Base-by-base conservation (phyloP, 768 basidiomycete genomes). In the Cystobasidiopsis lactophilus region DNA sequence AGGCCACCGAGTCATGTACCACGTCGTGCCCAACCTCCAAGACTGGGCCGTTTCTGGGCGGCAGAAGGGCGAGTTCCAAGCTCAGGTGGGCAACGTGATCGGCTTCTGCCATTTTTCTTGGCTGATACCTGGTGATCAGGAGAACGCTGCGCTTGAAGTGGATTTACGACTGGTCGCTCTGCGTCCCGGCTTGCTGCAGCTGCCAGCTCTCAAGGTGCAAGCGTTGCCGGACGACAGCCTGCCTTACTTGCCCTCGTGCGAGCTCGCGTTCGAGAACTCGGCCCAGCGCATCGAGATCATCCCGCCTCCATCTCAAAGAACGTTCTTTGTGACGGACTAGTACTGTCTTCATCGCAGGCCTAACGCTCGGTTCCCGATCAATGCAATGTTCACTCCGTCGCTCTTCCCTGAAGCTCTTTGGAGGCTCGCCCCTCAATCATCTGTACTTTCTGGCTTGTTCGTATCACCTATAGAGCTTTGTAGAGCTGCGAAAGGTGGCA, bases 1-100 rank as follows among this genome's bases (percentile, higher is more conserved):
- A 10, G 45, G 30, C 21, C 45, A 47, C 23, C 18, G 29, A 13
- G 29, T 47, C 21, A 16, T 23, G 35, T 95, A 80, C 62, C 83
- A 88, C 57, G 71, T 93, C 10, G 43, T 58, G 16, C 77, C 82
- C 53, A 83, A 85, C 58, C 73, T 77, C 66, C 73, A 77, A 18
- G 77, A 76, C 46, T 95, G 89, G 89, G 71, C 93, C 2, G 76
- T 95, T 9, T 82, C 84, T 55, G 89, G 89, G 9, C 73, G 74
- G 39, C 91, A 88, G 67, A 76, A 80, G 50, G 88, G 86, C 0
- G 80, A 82, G 59, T 89, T 84, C 60, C 51, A 72, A 18, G 82
- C 80, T 2, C 72, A 69, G 67, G 89, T 83, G 61, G 52, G 29
- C 38, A 18, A 29, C 5, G 54, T 86, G 83, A 76, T 83, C 52